Evolutionary conservation across 192 early-diverging fungal species (phyloP).

Genomic region (Coemansia sp.): DNA sequence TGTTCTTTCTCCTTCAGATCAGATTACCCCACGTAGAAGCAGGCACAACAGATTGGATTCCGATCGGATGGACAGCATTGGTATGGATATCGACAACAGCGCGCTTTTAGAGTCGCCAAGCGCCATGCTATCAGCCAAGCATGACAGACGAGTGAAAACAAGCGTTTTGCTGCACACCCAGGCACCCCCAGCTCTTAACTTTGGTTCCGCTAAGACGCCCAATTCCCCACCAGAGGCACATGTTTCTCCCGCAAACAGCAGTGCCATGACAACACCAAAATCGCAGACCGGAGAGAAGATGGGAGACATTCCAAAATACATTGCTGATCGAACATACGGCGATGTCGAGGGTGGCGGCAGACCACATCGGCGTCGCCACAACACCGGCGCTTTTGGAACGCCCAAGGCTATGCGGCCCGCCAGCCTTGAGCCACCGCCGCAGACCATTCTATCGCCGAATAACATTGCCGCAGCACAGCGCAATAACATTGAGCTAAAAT

Average conservation of each 20-base stretch:
- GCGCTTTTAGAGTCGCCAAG: conserved; percentile 29
- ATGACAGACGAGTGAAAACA: conserved; percentile 22
- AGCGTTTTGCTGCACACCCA: conserved; percentile 9
- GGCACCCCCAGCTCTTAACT: conserved; percentile 21
- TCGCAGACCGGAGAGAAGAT: conserved; percentile 17
- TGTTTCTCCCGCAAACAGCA: not conserved
- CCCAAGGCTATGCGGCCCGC: conserved; percentile 10
- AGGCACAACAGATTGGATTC: not conserved
- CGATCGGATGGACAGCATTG: not conserved
- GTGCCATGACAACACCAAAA: conserved; percentile 37
- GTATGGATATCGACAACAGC: conserved; percentile 31
- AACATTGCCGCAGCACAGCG: conserved; percentile 36
- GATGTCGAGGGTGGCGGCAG: conserved; percentile 45
- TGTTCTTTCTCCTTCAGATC: not conserved
- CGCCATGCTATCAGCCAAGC: conserved; percentile 37
- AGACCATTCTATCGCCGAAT: conserved; percentile 40
- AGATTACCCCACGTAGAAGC: not conserved
- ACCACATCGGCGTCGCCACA: conserved; percentile 45
- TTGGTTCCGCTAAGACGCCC: not conserved
- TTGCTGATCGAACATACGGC: conserved; percentile 32
- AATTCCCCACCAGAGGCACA: not conserved
- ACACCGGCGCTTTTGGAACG: conserved; percentile 9
- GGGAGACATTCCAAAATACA: conserved; percentile 23
- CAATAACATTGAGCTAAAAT: conserved; percentile 12
- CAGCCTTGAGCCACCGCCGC: conserved; percentile 26